A percentile compares a stretch with the other conserved stretches of the same genome.
phyloP scores from a whole-genome alignment of 1,284 basidiomycete species.

The Stygiomarasmius scandens region DNA sequence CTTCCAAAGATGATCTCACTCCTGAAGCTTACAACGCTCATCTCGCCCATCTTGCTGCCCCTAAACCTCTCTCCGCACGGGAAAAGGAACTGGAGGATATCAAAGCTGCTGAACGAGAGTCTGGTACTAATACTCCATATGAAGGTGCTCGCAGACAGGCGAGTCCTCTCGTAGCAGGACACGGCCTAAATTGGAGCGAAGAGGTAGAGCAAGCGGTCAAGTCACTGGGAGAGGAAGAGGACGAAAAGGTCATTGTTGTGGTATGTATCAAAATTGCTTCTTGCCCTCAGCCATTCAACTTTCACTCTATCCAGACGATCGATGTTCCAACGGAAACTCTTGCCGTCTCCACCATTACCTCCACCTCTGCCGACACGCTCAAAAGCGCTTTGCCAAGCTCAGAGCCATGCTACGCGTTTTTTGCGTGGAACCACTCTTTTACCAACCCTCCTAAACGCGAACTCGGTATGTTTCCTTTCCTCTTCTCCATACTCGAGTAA shows the following conservation, averaged over 20 bases:
- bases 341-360: slow-evolving; percentile 40
- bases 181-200: slow-evolving; percentile 66
- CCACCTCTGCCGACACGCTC: slow-evolving; percentile 47
- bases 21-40: slow-evolving; percentile 76
- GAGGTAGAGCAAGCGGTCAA: slow-evolving; percentile 68
- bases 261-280: slow-evolving; percentile 44
- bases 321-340: slow-evolving; percentile 62
- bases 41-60: slow-evolving; percentile 70
- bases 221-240: slow-evolving; percentile 52
- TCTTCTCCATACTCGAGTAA: background rate
- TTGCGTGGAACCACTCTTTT: slow-evolving; percentile 64
- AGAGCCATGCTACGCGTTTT: slow-evolving; percentile 72
- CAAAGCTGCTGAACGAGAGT: slow-evolving; percentile 65
- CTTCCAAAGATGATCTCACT: slow-evolving; percentile 69
- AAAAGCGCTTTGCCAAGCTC: slow-evolving; percentile 51
- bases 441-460: slow-evolving; percentile 48
- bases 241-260: slow-evolving; percentile 60
- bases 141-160: slow-evolving; percentile 58
- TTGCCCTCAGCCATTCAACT: slow-evolving; percentile 2
- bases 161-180: slow-evolving; percentile 57
- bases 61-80: slow-evolving; percentile 77
- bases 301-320: slow-evolving; percentile 52
- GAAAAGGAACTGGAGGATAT: slow-evolving; percentile 83
- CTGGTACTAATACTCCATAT: slow-evolving; percentile 38
- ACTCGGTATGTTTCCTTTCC: slow-evolving; percentile 47